Conservation (phyloP, 176 grass and related monocot genomes). For the Rhynchospora breviuscula region DNA sequence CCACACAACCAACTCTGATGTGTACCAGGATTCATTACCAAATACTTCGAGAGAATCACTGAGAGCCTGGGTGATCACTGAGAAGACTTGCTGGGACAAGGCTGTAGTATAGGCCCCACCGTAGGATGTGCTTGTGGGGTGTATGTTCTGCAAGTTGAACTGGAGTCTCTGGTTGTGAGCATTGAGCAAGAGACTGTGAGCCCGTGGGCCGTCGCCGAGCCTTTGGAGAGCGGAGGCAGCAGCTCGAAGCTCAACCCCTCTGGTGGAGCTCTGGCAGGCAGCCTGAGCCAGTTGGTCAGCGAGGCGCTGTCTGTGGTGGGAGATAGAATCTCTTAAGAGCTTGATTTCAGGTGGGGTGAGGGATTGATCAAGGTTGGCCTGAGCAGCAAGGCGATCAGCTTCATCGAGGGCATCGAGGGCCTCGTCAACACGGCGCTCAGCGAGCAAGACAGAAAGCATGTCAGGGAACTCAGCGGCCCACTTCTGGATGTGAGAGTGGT, state of each 20-base stretch:
- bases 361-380: slow-evolving; percentile 46
- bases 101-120: slow-evolving; percentile 90
- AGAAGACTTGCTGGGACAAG: slow-evolving; percentile 90
- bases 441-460: slow-evolving; percentile 78
- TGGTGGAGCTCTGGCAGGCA: slow-evolving; percentile 82
- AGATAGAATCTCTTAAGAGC: slow-evolving; percentile 45
- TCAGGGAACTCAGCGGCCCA: slow-evolving; percentile 88
- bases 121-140: slow-evolving; percentile 87
- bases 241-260: slow-evolving; percentile 91
- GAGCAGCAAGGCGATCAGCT: slow-evolving; percentile 51
- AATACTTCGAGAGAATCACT: slow-evolving; percentile 91
- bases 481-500: slow-evolving; percentile 82
- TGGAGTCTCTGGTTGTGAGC: slow-evolving; percentile 93
- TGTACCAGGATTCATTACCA: slow-evolving; percentile 73
- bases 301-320: slow-evolving; percentile 68
- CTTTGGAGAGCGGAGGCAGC: slow-evolving; percentile 94
- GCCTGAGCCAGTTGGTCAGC: slow-evolving; percentile 91
- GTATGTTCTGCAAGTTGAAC: slow-evolving; percentile 90
- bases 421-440: slow-evolving; percentile 88
- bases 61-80: slow-evolving; percentile 76
- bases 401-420: slow-evolving; percentile 81
- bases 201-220: slow-evolving; percentile 89
- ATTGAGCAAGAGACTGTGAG: slow-evolving; percentile 72
- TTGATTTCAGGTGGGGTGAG: slow-evolving; percentile 43
- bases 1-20: slow-evolving; percentile 91